phyloP scores from a whole-genome alignment of 306 rosid genomes.

The Urtica urens region DNA sequence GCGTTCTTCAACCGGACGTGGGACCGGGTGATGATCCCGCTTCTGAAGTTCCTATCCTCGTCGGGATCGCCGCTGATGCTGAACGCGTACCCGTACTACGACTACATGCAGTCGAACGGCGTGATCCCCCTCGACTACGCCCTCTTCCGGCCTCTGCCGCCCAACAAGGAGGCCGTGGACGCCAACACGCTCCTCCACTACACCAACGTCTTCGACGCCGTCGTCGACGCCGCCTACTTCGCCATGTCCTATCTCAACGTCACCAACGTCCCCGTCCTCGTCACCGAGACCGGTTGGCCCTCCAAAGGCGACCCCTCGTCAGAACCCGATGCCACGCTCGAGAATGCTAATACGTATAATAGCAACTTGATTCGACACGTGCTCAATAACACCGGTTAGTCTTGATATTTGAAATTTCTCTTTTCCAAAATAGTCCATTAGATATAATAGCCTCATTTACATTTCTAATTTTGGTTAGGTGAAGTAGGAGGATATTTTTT shows the following conservation, averaged over 20 bases:
- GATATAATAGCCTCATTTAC: too few species aligned
- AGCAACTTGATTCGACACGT: slow-evolving; percentile 87
- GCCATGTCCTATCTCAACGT: slow-evolving; percentile 77
- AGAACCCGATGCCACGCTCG: slow-evolving; percentile 67
- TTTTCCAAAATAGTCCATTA: too few species aligned
- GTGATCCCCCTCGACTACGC: slow-evolving; percentile 90
- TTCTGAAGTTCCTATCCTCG: slow-evolving; percentile 72
- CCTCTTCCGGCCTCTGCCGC: slow-evolving; percentile 86
- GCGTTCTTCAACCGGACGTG: slow-evolving; percentile 89
- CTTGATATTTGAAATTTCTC: too few species aligned
- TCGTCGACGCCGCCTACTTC: slow-evolving; percentile 88
- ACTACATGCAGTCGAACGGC: slow-evolving; percentile 70
- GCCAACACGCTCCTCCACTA: slow-evolving; percentile 84
- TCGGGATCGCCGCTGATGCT: slow-evolving; percentile 78
- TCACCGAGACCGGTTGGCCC: slow-evolving; percentile 94
- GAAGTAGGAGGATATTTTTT: too few species aligned
- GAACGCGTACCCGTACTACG: slow-evolving; percentile 86
- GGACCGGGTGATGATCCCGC: slow-evolving; percentile 77
- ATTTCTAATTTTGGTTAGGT: too few species aligned
- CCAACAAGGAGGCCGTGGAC: slow-evolving; percentile 90
- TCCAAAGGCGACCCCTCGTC: slow-evolving; percentile 72
- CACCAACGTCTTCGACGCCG: slow-evolving; percentile 86
- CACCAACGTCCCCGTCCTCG: slow-evolving; percentile 64
- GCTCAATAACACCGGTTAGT: slow-evolving; percentile 65
- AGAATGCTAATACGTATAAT: slow-evolving; percentile 84